Evolutionary conservation across 2,329 filamentous ascomycete species (phyloP).

Genomic region (Sporothrix euskadiensis): DNA sequence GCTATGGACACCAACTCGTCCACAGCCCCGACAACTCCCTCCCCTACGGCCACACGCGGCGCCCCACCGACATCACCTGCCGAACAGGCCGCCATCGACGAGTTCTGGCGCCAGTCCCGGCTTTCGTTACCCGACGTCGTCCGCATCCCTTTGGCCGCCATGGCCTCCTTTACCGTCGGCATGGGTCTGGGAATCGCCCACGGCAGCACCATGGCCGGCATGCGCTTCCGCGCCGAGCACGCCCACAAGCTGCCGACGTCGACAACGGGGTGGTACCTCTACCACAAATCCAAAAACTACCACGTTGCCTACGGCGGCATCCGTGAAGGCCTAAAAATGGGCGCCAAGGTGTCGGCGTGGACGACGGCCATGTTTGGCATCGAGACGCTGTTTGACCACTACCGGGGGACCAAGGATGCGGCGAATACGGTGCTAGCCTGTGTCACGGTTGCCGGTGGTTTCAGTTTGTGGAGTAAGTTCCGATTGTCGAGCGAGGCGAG

Average conservation of each 20-base stretch:
- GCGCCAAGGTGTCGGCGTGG: conserved; percentile 68
- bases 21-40: neutral
- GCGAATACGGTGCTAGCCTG: conserved; percentile 80
- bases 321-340: conserved; percentile 76
- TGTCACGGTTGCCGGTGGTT: conserved; percentile 78
- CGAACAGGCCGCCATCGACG: conserved; percentile 30
- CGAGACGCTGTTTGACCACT: conserved; percentile 82
- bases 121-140: conserved; percentile 64
- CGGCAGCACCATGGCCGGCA: conserved; percentile 70
- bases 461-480: conserved; percentile 78
- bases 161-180: conserved; percentile 67
- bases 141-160: conserved; percentile 65
- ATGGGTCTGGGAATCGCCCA: conserved; percentile 69
- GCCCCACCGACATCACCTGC: neutral
- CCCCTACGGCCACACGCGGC: neutral
- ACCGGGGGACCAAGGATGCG: conserved; percentile 69
- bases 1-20: neutral
- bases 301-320: conserved; percentile 75
- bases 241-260: conserved; percentile 86
- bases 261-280: conserved; percentile 92
- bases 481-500: neutral
- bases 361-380: conserved; percentile 74
- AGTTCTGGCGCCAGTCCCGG: conserved; percentile 46
- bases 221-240: conserved; percentile 93
- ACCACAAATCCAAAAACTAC: conserved; percentile 98